Conservation (phyloP, 768 basidiomycete species). For the Pleurotus tuoliensis region DNA sequence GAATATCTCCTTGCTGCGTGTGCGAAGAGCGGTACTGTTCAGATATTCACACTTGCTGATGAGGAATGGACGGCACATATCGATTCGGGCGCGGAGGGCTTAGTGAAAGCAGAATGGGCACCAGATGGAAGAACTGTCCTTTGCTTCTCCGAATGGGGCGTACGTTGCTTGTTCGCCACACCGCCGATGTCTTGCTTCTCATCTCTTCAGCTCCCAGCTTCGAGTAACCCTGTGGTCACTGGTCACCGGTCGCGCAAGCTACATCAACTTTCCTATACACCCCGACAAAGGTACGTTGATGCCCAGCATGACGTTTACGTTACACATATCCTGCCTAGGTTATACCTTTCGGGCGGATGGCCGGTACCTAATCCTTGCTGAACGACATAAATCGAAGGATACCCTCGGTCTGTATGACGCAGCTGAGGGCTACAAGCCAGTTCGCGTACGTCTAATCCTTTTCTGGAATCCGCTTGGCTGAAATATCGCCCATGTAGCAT, state of each 20-base stretch:
- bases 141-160: constrained; percentile 93
- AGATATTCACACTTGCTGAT: constrained; percentile 76
- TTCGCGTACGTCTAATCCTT: constrained; percentile 48
- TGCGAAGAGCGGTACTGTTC: constrained; percentile 64
- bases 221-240: constrained; percentile 87
- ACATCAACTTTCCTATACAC: constrained; percentile 84
- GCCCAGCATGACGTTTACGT: not conserved
- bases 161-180: constrained; percentile 38
- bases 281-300: constrained; percentile 62
- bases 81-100: constrained; percentile 78
- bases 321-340: constrained; percentile 36
- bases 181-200: not conserved
- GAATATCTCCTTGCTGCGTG: constrained; percentile 82
- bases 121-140: constrained; percentile 79
- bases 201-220: constrained; percentile 44
- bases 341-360: constrained; percentile 79
- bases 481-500: constrained; percentile 47
- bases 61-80: constrained; percentile 77
- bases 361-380: constrained; percentile 81
- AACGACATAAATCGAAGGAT: constrained; percentile 88
- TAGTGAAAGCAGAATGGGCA: constrained; percentile 88
- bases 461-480: not conserved
- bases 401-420: constrained; percentile 83
- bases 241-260: constrained; percentile 65
- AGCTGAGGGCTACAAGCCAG: constrained; percentile 62